Conservation (phyloP, 495 filamentous ascomycete genomes). For the Penicillium tannophilum region DNA sequence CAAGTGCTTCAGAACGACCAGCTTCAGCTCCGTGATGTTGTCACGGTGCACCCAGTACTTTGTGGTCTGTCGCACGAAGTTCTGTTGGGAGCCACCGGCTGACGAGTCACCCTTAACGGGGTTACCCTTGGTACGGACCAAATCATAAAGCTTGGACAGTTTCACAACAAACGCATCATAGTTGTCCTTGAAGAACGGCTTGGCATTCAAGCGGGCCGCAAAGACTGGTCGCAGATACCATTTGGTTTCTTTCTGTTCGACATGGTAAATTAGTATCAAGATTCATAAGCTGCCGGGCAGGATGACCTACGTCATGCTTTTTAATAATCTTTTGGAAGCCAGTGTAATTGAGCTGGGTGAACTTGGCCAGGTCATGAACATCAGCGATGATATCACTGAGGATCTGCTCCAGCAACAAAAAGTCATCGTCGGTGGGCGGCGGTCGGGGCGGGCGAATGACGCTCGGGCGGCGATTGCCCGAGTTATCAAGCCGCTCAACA, state of each 20-base stretch:
- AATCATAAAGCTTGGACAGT: slow-evolving; percentile 92
- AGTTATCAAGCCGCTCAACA: slow-evolving; percentile 64
- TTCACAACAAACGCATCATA: slow-evolving; percentile 97
- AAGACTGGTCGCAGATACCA: slow-evolving; percentile 96
- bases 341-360: slow-evolving; percentile 97
- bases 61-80: slow-evolving; percentile 94
- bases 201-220: slow-evolving; percentile 86
- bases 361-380: slow-evolving; percentile 97
- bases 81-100: slow-evolving; percentile 90
- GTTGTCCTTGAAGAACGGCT: slow-evolving; percentile 98
- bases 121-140: slow-evolving; percentile 88
- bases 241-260: slow-evolving; percentile 78
- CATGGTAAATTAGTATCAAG: neutral
- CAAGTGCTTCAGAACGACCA: slow-evolving; percentile 96
- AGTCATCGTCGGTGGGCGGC: slow-evolving; percentile 79
- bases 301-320: slow-evolving; percentile 84
- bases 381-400: slow-evolving; percentile 98
- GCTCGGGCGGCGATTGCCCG: slow-evolving; percentile 27
- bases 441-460: slow-evolving; percentile 21
- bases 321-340: slow-evolving; percentile 99
- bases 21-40: slow-evolving; percentile 96
- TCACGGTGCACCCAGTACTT: slow-evolving; percentile 99
- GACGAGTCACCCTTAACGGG: slow-evolving; percentile 89
- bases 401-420: slow-evolving; percentile 90
- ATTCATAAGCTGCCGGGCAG: neutral